Evolutionary conservation across 495 filamentous ascomycete species (phyloP), one percentile per base, ranked within the genome.

Genomic region (Cryomyces minteri): DNA sequence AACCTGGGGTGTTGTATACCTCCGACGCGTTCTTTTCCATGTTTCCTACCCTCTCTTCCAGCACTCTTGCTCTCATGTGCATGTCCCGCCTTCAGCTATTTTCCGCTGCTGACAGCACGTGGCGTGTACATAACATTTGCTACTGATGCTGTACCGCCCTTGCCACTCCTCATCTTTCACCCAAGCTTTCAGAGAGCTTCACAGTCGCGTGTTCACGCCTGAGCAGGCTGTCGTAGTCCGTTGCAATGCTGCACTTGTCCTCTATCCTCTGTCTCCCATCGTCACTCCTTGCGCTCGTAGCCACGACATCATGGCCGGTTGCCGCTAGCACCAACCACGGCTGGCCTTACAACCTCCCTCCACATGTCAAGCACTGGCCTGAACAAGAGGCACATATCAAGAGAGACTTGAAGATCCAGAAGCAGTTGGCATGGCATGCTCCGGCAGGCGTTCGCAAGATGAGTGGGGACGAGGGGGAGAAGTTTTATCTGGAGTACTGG

Each of bases 401-500:
- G 28, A 53, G 65, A 41, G 52, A 57, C 12, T 12, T 57, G 6
- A 53, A 59, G 31, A 49, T 61, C 37, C 56, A 59, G 40, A 51
- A 64, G 40, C 52, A 55, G 42, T 31, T 65, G 32, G 42, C 43
- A 9, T 48, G 45, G 38, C 61, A 62, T 43, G 54, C 47, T 14
- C 65, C 67, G 1, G 52, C 65, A 9, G 71, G 59, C 10, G 62
- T 84, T 18, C 62, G 65, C 45, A 96, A 94, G 56, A 94, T 94
- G 84, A 77, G 72, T 41, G 63, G 58, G 4, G 83, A 94, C 57
- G 75, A 82, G 48, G 79, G 80, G 33, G 84, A 92, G 58, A 96
- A 88, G 65, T 88, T 95, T 63, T 79, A 78, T 52, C 65, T 71
- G 39, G 64, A 74, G 14, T 75, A 79, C 58, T 74, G 79, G 77